A percentile compares a stretch with the other conserved stretches of the same genome.
phyloP scores from a whole-genome alignment of 176 grass and related monocot genomes.

The Alloteropsis semialata region DNA sequence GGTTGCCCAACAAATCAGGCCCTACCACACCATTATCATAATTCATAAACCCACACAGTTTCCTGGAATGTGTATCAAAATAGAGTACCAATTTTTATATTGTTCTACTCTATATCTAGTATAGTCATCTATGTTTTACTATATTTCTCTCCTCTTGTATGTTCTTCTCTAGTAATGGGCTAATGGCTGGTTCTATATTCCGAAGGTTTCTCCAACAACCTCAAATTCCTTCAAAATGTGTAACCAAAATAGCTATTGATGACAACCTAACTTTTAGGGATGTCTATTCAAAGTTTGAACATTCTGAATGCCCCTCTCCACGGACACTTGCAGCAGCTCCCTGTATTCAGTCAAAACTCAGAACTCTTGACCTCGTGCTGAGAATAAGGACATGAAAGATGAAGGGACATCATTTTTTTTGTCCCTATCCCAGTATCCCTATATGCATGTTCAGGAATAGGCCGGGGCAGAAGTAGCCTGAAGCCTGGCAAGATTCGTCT shows the following conservation, averaged over 20 bases:
- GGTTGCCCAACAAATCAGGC: neutral
- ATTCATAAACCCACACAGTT: neutral
- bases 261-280: neutral
- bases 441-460: neutral
- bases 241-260: neutral
- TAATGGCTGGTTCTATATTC: neutral
- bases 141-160: neutral
- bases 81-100: neutral
- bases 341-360: neutral
- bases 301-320: neutral
- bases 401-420: neutral
- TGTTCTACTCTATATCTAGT: neutral
- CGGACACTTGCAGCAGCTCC: neutral
- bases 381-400: neutral
- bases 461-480: slow-evolving; percentile 36
- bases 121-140: neutral
- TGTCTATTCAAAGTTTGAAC: neutral
- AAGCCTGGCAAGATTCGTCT: slow-evolving; percentile 65
- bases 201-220: neutral
- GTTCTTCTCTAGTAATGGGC: neutral
- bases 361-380: neutral
- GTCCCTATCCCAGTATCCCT: neutral
- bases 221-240: neutral
- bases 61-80: neutral
- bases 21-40: neutral